phyloP scores from a whole-genome alignment of 2,329 filamentous ascomycete genomes.

The Pyrenochaeta sp. region DNA sequence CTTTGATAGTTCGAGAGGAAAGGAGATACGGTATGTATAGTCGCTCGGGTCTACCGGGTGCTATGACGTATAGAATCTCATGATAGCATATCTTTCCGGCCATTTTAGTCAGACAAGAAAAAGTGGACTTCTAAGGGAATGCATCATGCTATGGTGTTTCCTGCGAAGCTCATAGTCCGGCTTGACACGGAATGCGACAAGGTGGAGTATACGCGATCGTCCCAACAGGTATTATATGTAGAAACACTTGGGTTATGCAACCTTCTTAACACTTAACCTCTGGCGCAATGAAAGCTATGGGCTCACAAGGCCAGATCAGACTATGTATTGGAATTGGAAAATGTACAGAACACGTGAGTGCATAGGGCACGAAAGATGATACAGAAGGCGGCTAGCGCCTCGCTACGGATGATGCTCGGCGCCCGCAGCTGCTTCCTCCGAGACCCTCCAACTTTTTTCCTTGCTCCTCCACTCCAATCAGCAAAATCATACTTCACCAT shows the following conservation, averaged over 20 bases:
- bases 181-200: too few species aligned
- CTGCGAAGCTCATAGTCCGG: not conserved
- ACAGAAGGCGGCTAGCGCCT: conserved; percentile 1
- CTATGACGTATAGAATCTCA: not conserved
- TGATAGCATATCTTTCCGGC: not conserved
- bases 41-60: not conserved
- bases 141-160: not conserved
- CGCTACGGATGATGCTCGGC: conserved; percentile 8
- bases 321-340: not conserved
- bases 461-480: not conserved
- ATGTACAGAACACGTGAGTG: not conserved
- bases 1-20: not conserved
- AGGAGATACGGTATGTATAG: not conserved
- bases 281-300: not conserved
- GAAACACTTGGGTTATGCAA: not conserved
- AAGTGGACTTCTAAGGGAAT: not conserved
- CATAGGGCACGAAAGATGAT: not conserved
- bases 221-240: not conserved
- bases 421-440: not conserved
- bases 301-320: not conserved
- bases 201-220: too few species aligned
- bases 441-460: conserved; percentile 2
- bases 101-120: not conserved
- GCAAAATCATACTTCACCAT: not conserved
- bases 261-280: not conserved